Conservation (phyloP, 116 monocot species). For the Cymodocea nodosa region DNA sequence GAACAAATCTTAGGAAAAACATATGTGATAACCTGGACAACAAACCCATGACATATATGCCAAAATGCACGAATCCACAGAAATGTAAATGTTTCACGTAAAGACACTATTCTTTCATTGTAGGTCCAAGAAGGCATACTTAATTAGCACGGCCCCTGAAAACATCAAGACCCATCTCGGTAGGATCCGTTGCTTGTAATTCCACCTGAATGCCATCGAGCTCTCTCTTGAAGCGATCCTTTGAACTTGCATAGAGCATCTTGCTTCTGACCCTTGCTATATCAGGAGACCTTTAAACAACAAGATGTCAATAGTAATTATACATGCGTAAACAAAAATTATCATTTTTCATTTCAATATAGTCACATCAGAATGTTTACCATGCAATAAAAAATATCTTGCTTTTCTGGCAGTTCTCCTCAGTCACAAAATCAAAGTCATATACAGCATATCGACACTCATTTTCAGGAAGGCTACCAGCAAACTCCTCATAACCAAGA, state of each 20-base stretch:
- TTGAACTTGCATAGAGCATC: conserved; percentile 33
- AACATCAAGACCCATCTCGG: conserved; percentile 21
- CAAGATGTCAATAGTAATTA: no score
- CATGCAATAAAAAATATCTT: background rate
- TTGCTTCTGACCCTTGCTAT: conserved; percentile 27
- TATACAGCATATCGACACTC: conserved; percentile 52
- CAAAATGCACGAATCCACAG: background rate
- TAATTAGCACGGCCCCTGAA: conserved; percentile 18
- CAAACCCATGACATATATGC: background rate
- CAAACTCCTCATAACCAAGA: conserved; percentile 41
- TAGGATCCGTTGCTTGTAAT: conserved; percentile 23
- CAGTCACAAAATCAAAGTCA: conserved; percentile 43
- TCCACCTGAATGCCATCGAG: conserved; percentile 35
- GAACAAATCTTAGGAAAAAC: background rate
- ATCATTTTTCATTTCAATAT: no score
- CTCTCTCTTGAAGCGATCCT: conserved; percentile 34
- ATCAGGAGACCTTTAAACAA: conserved; percentile 18
- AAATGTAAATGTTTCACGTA: conserved; percentile 2
- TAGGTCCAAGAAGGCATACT: no score
- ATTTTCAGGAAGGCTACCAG: conserved; percentile 21
- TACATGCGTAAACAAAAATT: no score
- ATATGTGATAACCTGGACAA: conserved; percentile 5
- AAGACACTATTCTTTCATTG: background rate
- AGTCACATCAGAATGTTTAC: background rate
- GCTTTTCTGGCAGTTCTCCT: conserved; percentile 29